Percentiles rank a stretch among this genome's conserved stretches.
phyloP scores from a whole-genome alignment of 345 rosid species.

The Raphanus sativus region DNA sequence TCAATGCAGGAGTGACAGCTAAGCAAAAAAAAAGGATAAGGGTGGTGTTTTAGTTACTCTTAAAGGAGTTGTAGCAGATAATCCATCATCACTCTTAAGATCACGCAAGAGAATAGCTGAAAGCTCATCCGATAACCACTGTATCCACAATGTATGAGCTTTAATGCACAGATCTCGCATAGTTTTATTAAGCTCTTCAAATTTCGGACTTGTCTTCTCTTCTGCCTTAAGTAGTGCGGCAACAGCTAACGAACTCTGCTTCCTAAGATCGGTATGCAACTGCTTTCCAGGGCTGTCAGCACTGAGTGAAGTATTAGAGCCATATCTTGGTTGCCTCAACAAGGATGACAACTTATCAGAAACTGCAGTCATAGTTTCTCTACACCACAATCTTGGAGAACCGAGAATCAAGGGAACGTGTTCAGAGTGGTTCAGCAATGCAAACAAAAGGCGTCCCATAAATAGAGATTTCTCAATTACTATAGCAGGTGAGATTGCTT shows the following conservation, averaged over 20 bases:
- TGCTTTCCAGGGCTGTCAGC: constrained; percentile 63
- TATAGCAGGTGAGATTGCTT: constrained; percentile 49
- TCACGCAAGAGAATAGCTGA: constrained; percentile 67
- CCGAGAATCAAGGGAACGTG: constrained; percentile 83
- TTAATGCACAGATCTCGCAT: constrained; percentile 72
- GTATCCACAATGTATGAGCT: constrained; percentile 92
- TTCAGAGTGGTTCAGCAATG: constrained; percentile 76
- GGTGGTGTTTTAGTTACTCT: constrained; percentile 49
- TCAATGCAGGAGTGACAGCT: too few relatives aligned
- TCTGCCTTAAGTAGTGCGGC: constrained; percentile 83
- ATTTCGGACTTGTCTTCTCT: constrained; percentile 73
- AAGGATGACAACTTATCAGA: constrained; percentile 69
- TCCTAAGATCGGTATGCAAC: constrained; percentile 52
- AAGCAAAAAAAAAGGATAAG: constrained; percentile 1
- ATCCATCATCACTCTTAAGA: constrained; percentile 79
- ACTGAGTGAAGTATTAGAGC: constrained; percentile 43
- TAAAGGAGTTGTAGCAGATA: constrained; percentile 68
- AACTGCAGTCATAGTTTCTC: constrained; percentile 54
- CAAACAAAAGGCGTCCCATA: constrained; percentile 88
- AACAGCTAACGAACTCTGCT: constrained; percentile 69
- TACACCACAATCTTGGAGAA: constrained; percentile 94
- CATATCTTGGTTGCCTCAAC: constrained; percentile 59
- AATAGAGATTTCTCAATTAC: constrained; percentile 86
- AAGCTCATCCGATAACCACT: constrained; percentile 83
- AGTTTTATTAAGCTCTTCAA: constrained; percentile 59